phyloP scores from a whole-genome alignment of 1,139 yeast genomes.

The Petasospora fabianii region DNA sequence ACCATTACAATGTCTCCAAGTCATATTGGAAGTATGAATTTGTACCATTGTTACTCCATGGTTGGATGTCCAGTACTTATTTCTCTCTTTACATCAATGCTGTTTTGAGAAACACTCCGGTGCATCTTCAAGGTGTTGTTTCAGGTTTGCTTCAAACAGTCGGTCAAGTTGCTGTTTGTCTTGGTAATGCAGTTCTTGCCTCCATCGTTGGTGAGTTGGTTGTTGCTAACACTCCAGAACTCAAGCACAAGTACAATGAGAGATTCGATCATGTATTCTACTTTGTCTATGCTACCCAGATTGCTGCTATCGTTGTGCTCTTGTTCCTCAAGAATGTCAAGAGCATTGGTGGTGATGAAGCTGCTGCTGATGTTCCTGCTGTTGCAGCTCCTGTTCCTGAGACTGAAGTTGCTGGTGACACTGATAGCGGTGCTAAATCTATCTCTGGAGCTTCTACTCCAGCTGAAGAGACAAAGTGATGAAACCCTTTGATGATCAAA shows the following conservation, averaged over 20 bases:
- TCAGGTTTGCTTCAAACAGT: not conserved
- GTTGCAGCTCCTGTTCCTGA: too few relatives aligned
- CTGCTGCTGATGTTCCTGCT: too few relatives aligned
- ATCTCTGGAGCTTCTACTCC: too few relatives aligned
- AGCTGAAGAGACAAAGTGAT: too few relatives aligned
- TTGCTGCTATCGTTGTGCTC: not conserved
- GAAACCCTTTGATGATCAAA: too few relatives aligned
- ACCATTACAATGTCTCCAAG: conserved; percentile 16
- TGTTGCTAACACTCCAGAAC: not conserved
- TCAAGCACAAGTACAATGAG: not conserved
- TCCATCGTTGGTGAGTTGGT: not conserved
- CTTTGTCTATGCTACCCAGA: not conserved
- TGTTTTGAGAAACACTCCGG: not conserved
- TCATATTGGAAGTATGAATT: conserved; percentile 30
- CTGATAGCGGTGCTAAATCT: too few relatives aligned
- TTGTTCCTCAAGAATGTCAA: not conserved
- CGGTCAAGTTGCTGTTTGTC: not conserved
- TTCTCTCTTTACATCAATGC: conserved; percentile 6
- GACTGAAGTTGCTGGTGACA: too few relatives aligned
- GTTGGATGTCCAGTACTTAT: conserved; percentile 18
- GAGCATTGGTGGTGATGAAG: not conserved
- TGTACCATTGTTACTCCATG: conserved; percentile 17
- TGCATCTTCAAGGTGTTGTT: not conserved
- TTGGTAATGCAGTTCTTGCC: not conserved
- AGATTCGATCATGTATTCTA: not conserved